phyloP scores from a whole-genome alignment of 768 basidiomycete genomes.

The Sutorius australiensis region DNA sequence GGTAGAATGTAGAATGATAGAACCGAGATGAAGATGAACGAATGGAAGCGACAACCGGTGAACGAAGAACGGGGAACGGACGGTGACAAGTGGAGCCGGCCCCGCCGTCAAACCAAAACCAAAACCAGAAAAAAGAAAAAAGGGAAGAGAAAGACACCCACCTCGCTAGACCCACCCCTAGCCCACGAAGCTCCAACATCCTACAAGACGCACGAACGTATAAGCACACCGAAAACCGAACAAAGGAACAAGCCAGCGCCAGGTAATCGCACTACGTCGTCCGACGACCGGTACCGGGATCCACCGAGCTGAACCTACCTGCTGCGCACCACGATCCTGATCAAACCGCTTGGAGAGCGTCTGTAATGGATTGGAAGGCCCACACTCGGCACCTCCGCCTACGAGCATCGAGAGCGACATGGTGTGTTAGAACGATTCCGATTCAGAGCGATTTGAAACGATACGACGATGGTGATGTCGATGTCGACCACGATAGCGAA shows the following conservation, averaged over 20 bases:
- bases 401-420: conserved; percentile 84
- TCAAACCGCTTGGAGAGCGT: conserved; percentile 76
- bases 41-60: conserved; percentile 4
- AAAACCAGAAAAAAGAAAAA: not conserved
- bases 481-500: not conserved
- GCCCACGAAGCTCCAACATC: conserved; percentile 56
- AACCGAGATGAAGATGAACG: not conserved
- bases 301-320: conserved; percentile 44
- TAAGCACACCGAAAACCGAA: conserved; percentile 1
- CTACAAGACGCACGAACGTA: conserved; percentile 31
- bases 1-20: not conserved
- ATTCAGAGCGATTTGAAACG: not conserved
- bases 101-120: too few relatives aligned
- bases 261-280: too few relatives aligned
- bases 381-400: conserved; percentile 66
- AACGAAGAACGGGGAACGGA: not conserved
- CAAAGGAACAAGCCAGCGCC: too few relatives aligned
- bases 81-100: conserved; percentile 6
- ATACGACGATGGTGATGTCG: not conserved
- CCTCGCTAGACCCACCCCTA: conserved; percentile 51
- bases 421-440: not conserved
- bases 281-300: conserved; percentile 6
- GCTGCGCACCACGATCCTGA: conserved; percentile 72
- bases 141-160: conserved; percentile 34
- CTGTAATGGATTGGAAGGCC: conserved; percentile 80